Conservation (phyloP, 345 rosid genomes). For the Citrus unshiu region DNA sequence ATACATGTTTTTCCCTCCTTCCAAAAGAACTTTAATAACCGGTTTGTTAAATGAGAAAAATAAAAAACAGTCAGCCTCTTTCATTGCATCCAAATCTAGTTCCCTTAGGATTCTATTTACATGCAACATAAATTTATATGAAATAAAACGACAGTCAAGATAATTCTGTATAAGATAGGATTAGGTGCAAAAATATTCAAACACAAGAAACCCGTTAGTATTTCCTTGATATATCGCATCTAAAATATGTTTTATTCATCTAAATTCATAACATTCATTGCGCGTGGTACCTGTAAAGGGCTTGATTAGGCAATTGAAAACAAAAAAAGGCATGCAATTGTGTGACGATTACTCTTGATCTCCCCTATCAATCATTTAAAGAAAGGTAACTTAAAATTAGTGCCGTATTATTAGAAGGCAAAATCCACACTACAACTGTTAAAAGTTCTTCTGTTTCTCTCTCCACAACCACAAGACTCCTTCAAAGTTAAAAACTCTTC, state of each 20-base stretch:
- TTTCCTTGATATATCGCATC: background rate
- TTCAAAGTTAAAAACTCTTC: constrained; percentile 1
- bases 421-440: too few relatives aligned
- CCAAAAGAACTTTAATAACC: too few relatives aligned
- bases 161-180: background rate
- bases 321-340: too few relatives aligned
- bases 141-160: too few relatives aligned
- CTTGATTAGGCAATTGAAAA: background rate
- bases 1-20: too few relatives aligned
- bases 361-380: too few relatives aligned
- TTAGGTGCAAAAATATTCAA: background rate
- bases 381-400: too few relatives aligned
- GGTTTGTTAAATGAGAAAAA: background rate
- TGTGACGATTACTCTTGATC: too few relatives aligned
- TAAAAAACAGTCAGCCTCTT: background rate
- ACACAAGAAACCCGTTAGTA: background rate
- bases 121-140: background rate
- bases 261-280: background rate
- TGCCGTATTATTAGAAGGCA: too few relatives aligned
- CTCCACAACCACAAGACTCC: background rate
- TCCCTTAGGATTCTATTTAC: background rate
- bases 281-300: background rate
- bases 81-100: background rate
- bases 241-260: background rate
- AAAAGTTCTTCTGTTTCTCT: too few relatives aligned